These are phyloP conservation scores for Litchi chinensis DNA, from an alignment of 345 rosid genomes.

Conservation along the genomic window DNA sequence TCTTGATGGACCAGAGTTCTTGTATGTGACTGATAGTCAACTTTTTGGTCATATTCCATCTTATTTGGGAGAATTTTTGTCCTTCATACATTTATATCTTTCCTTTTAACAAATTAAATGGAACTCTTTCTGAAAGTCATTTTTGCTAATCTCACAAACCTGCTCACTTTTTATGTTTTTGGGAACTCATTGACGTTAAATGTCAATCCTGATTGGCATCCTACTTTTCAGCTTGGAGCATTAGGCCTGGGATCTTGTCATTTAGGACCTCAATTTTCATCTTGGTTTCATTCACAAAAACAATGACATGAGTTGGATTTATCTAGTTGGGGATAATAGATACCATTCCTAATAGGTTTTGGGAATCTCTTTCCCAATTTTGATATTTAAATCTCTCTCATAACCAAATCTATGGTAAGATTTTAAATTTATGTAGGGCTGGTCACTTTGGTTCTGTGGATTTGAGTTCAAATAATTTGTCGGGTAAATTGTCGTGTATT, in stretches of 20 bases:
- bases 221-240: slow-evolving; percentile 26
- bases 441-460: slow-evolving; percentile 11
- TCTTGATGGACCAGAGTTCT: neutral
- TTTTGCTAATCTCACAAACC: slow-evolving; percentile 30
- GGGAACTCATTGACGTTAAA: slow-evolving; percentile 20
- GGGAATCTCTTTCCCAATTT: slow-evolving; percentile 13
- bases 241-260: slow-evolving; percentile 26
- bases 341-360: slow-evolving; percentile 30
- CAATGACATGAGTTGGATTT: slow-evolving; percentile 22
- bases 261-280: slow-evolving; percentile 35
- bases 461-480: slow-evolving; percentile 22
- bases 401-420: slow-evolving; percentile 29
- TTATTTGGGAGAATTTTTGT: neutral
- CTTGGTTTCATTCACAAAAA: slow-evolving; percentile 29
- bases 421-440: slow-evolving; percentile 18
- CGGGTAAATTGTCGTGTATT: slow-evolving; percentile 20
- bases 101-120: neutral
- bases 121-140: slow-evolving; percentile 21
- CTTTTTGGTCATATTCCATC: neutral
- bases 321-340: slow-evolving; percentile 30
- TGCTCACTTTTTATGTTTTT: slow-evolving; percentile 20
- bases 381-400: slow-evolving; percentile 26
- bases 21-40: neutral
- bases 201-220: slow-evolving; percentile 27
- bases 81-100: neutral